These are phyloP conservation scores for Termitomyces sp. DNA, from an alignment of 768 basidiomycete species.

Conservation along the genomic window DNA sequence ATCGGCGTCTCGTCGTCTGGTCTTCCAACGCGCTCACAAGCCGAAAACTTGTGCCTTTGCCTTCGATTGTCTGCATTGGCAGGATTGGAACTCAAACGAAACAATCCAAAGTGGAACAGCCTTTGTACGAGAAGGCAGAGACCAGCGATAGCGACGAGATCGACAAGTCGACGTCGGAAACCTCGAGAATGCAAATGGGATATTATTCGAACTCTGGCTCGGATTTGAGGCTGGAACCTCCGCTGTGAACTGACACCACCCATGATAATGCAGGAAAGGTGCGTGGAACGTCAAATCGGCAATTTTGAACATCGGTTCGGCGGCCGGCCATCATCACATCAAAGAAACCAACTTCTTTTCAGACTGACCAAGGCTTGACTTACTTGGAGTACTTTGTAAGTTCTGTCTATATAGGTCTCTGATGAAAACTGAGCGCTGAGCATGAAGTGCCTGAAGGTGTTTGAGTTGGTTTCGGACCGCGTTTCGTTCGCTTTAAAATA, in stretches of 20 bases:
- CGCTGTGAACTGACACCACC: background rate
- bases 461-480: too few species aligned
- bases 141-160: background rate
- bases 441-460: too few species aligned
- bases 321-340: conserved; percentile 1
- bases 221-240: background rate
- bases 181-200: background rate
- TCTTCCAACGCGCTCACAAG: conserved; percentile 8
- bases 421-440: too few species aligned
- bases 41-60: background rate
- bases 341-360: background rate
- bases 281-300: background rate
- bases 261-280: background rate
- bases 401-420: too few species aligned
- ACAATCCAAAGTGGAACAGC: conserved; percentile 4
- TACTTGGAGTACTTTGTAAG: too few species aligned
- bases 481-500: too few species aligned
- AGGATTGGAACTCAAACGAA: background rate
- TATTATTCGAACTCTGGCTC: background rate
- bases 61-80: background rate
- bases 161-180: background rate
- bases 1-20: conserved; percentile 14
- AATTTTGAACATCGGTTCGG: background rate
- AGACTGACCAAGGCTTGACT: background rate
- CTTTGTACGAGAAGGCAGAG: background rate